Evolutionary conservation across 2,329 filamentous ascomycete genomes (phyloP), one percentile per base, ranked within the genome.

Genomic region (Phaeomoniella chlamydospora): DNA sequence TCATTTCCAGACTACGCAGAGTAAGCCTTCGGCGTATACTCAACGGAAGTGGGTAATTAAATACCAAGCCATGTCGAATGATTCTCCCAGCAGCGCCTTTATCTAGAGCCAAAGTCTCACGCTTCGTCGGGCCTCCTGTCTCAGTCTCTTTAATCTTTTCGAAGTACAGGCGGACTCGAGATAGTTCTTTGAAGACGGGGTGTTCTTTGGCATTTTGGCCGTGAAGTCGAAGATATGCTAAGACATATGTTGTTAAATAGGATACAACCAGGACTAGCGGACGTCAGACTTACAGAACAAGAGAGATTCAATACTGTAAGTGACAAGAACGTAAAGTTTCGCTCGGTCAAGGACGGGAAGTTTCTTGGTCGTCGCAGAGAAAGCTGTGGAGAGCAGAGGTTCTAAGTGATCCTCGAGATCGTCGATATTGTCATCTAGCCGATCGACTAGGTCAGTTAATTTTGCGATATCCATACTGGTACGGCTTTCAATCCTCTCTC

Each of bases 341-440:
- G 90, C 86, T 62, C 85, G 87, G 64, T 96, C 88, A 41, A 98
- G 69, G n/a, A 96, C 68, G 2, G 88, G 87, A 17, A 96, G 68
- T 52, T 85, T 85, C 37, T 75, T 77, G 4, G 84, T 75, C 38
- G 74, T 72, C 29, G 78, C 73, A 35, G 74, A 65, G 31, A 94
- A 61, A 1, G 70, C 57, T 34, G 68, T 68, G 22, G 67, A 64
- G 16, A 93, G 61, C 4, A 96, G 62, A n/a, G 88, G 85, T 43
- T 72, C 61, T 17, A 96, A 67, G 3, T 72, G 67, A 22, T 77
- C 72, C 52, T 92, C 75, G 33, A 96, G 70, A 37, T 78, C 72
- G 58, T 92, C 82, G 35, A 96, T 72, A 53, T 86, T 75, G 46
- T 74, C 71, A 45, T 85, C 78, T 35, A 94, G 74, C 54, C 77